A percentile compares a stretch with the other conserved stretches of the same genome.
These are phyloP conservation scores for Fremontodendron californicum DNA, from an alignment of 345 rosid genomes.

Conservation along the genomic window DNA sequence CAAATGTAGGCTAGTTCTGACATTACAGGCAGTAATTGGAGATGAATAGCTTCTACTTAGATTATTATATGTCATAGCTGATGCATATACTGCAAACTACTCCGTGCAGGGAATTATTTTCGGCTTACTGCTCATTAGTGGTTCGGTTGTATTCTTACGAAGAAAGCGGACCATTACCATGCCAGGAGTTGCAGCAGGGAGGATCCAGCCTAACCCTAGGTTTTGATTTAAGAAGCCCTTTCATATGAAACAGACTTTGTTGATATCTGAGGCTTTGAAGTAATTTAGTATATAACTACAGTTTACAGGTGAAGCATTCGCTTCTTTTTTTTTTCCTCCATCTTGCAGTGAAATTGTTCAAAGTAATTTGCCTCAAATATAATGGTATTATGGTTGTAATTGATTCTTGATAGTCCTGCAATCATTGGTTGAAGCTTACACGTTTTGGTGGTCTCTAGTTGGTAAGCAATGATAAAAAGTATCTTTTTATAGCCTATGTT, in stretches of 20 bases:
- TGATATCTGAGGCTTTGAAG: neutral
- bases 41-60: neutral
- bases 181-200: constrained; percentile 55
- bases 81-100: constrained; percentile 4
- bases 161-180: constrained; percentile 45
- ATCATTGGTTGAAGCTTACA: neutral
- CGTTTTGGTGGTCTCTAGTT: neutral
- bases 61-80: neutral
- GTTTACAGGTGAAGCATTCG: neutral
- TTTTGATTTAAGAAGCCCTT: constrained; percentile 29
- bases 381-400: neutral
- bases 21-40: neutral
- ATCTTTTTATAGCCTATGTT: no score
- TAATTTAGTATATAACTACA: neutral
- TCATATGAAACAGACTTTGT: neutral
- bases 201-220: constrained; percentile 61
- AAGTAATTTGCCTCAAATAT: neutral
- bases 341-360: neutral
- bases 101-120: constrained; percentile 51
- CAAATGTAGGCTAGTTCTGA: neutral
- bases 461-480: neutral
- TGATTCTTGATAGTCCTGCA: constrained; percentile 1
- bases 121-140: constrained; percentile 55
- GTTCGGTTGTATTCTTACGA: constrained; percentile 55
- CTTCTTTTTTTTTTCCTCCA: neutral